A percentile compares a stretch with the other conserved stretches of the same genome.
Evolutionary conservation across 345 rosid species (phyloP).

Genomic region (Eucalyptus lansdowneana): DNA sequence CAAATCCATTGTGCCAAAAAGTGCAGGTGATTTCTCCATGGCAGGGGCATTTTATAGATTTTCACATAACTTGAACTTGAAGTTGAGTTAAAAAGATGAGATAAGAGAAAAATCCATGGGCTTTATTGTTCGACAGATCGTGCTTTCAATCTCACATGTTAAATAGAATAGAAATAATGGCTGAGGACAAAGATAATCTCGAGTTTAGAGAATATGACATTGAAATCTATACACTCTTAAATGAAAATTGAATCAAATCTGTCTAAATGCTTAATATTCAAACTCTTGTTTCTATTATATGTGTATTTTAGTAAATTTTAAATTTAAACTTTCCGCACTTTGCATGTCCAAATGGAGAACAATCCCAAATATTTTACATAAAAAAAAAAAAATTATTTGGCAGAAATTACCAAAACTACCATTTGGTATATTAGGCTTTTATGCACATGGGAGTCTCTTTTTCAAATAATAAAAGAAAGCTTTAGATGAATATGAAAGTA

Average conservation of each 20-base stretch:
- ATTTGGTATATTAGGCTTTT: neutral
- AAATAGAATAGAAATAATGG: neutral
- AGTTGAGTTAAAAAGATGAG: neutral
- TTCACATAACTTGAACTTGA: neutral
- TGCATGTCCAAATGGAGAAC: neutral
- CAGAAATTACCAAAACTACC: neutral
- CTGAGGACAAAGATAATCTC: fast-evolving
- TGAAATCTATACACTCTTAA: neutral
- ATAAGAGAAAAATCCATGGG: neutral
- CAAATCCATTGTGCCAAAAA: neutral
- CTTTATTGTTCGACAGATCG: neutral
- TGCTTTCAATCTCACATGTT: neutral
- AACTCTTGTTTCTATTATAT: neutral
- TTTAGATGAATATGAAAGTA: neutral
- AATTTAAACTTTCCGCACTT: neutral
- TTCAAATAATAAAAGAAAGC: neutral
- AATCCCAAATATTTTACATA: neutral
- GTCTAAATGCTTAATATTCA: fast-evolving
- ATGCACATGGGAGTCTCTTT: neutral
- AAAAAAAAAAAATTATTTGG: fast-evolving
- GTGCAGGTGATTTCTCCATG: neutral
- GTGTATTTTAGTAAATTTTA: neutral
- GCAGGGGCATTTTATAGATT: no score
- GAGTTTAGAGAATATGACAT: neutral
- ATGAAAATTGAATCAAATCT: neutral